A percentile compares a stretch with the other conserved stretches of the same genome.
phyloP scores from a whole-genome alignment of 441 rosid species.

The Populus hybrid region DNA sequence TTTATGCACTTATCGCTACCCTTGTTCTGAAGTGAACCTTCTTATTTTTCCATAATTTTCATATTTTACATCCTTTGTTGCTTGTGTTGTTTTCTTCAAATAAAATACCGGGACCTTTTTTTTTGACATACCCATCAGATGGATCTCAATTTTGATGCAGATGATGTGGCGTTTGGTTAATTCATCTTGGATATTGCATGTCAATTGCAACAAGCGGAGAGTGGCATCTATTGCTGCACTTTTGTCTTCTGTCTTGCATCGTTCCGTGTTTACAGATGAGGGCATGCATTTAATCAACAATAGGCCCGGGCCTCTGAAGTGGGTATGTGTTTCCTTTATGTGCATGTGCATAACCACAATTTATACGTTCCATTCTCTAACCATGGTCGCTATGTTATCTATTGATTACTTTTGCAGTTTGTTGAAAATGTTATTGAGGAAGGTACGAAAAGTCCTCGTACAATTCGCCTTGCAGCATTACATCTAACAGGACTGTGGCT shows the following conservation, averaged over 20 bases:
- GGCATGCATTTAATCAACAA: conserved; percentile 61
- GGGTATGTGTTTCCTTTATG: conserved; percentile 49
- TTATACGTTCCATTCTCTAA: neutral
- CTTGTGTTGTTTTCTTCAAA: conserved; percentile 13
- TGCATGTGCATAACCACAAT: neutral
- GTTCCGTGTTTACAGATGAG: conserved; percentile 61
- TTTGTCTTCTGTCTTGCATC: conserved; percentile 81
- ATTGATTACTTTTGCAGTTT: conserved; percentile 50
- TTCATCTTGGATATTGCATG: conserved; percentile 90
- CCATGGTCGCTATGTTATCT: neutral
- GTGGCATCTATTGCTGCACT: conserved; percentile 93
- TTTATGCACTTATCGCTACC: neutral
- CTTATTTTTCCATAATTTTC: neutral
- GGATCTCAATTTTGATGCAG: conserved; percentile 38
- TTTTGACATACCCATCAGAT: conserved; percentile 1
- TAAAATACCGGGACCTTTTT: neutral
- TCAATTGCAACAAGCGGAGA: conserved; percentile 86
- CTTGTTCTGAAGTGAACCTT: neutral
- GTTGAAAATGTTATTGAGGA: conserved; percentile 78
- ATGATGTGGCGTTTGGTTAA: conserved; percentile 88
- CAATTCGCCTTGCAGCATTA: conserved; percentile 90
- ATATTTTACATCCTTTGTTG: neutral
- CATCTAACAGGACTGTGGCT: conserved; percentile 95
- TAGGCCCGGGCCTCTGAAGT: conserved; percentile 79
- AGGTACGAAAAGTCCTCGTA: conserved; percentile 95